Evolutionary conservation across 106 monocot species (phyloP), one percentile per base, ranked within the genome.

Genomic region (Phalaenopsis equestris): DNA sequence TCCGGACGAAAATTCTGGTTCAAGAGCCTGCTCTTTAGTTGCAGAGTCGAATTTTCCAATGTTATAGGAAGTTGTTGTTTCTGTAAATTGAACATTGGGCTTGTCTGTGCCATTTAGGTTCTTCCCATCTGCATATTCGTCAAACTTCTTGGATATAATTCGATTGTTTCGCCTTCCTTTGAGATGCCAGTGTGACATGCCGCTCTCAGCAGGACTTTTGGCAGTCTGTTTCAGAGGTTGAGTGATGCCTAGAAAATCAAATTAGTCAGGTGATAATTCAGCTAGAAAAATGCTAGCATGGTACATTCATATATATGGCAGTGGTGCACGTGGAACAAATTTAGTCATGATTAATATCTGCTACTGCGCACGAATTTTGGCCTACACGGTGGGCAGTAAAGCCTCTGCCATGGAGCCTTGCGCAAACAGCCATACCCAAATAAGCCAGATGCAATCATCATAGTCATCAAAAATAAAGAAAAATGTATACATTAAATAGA

Each of bases 111-210:
- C 68, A 11, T 41, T 18, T 3, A 55, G 37, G 6, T 78, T 23
- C 36, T 72, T 86, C 30, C 43, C 76, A 77, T 77, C 80, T 0
- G 16, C 75, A 39, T 16, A 39, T 73, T 80, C 81, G 10, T 49
- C 45, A 12, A 80, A 36, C 49, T 81, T 83, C 86, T 85, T 95
- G 1, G 80, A n/a, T 55, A 83, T 37, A 77, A 80, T 87, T 37
- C 96, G 84, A 37, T 42, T 87, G 65, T 94, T 91, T 79, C 94
- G 91, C 78, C 90, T 94, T 21, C 94, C 90, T 82, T 94, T 94
- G 79, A 91, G 81, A 80, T 90, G 88, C 94, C 94, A 94, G 72
- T 84, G 89, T 24, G 89, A 91, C 21, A 94, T 85, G 42, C 88
- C 85, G 10, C 45, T 30, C 6, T 85, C 90, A 77, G 75, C 30